Conservation (phyloP, 2,329 filamentous ascomycete genomes). For the Ophiosphaerella narmari region DNA sequence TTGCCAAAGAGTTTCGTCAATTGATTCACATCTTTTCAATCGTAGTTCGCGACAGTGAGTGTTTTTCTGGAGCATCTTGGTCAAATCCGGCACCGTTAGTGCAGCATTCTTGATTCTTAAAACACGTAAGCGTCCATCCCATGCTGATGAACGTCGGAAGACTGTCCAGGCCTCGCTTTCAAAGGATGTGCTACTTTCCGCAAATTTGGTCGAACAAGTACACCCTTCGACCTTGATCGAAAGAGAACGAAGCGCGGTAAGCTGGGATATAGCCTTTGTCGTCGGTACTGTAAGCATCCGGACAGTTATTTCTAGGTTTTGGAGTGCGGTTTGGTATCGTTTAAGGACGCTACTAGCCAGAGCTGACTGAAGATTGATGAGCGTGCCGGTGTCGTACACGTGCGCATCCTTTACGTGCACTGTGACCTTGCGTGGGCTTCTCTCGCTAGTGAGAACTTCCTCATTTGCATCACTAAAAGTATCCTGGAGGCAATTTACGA, state of each 20-base stretch:
- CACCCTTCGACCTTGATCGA: constrained; percentile 31
- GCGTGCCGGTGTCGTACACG: constrained; percentile 20
- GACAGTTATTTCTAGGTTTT: constrained; percentile 33
- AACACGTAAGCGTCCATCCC: constrained; percentile 9
- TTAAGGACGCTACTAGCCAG: constrained; percentile 29
- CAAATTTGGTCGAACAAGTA: constrained; percentile 3
- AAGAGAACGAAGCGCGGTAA: constrained; percentile 27
- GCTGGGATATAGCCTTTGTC: constrained; percentile 23
- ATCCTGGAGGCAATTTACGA: too few species aligned
- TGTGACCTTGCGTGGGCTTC: not conserved
- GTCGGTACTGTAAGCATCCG: constrained; percentile 34
- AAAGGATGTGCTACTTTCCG: not conserved
- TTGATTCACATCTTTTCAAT: constrained; percentile 23
- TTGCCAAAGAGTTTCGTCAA: constrained; percentile 23
- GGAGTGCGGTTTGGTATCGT: constrained; percentile 31
- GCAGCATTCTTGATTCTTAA: constrained; percentile 30
- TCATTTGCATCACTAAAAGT: too few species aligned
- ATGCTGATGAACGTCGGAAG: constrained; percentile 3
- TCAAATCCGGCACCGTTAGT: constrained; percentile 21
- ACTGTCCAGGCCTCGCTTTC: constrained; percentile 25
- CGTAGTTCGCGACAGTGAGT: constrained; percentile 25
- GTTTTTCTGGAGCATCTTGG: constrained; percentile 17
- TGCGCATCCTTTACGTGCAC: constrained; percentile 28
- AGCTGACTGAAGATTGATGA: constrained; percentile 36
- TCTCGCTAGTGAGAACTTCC: not conserved